Percentiles rank a stretch among this genome's conserved stretches.
Conservation (phyloP, 2,329 filamentous ascomycete species). For the Aureobasidium namibiae region DNA sequence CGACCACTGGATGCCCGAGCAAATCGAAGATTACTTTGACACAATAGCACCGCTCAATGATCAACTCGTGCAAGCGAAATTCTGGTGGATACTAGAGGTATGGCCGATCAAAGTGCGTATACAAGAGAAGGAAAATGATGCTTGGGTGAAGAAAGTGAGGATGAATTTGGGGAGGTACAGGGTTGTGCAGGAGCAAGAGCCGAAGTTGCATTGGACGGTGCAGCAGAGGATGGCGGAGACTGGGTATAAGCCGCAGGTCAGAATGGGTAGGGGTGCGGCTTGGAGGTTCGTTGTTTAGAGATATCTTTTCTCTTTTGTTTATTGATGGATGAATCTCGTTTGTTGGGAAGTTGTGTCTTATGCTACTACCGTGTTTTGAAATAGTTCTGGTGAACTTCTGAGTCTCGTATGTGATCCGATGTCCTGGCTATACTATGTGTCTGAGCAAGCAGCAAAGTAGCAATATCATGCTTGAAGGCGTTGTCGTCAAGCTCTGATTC, state of each 20-base stretch:
- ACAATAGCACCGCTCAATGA: conserved; percentile 34
- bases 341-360: no score
- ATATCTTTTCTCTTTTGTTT: background rate
- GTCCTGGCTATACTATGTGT: no score
- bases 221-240: conserved; percentile 28
- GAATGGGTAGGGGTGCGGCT: conserved; percentile 22
- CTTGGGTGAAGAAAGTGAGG: conserved; percentile 31
- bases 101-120: conserved; percentile 36
- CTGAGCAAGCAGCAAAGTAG: no score
- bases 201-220: conserved; percentile 39
- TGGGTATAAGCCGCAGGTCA: conserved; percentile 28
- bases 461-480: no score
- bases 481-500: no score
- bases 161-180: conserved; percentile 34
- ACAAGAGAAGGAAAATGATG: conserved; percentile 23
- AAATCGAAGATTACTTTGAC: conserved; percentile 38
- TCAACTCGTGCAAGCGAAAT: conserved; percentile 29
- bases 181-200: conserved; percentile 28
- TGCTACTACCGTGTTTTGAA: no score
- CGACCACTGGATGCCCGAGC: conserved; percentile 28
- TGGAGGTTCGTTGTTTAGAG: conserved; percentile 27
- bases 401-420: no score
- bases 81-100: conserved; percentile 38
- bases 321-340: no score
- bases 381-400: no score